Evolutionary conservation across 2,329 filamentous ascomycete species (phyloP), one percentile per base, ranked within the genome.

Genomic region (Scopulariopsis brevicaulis): DNA sequence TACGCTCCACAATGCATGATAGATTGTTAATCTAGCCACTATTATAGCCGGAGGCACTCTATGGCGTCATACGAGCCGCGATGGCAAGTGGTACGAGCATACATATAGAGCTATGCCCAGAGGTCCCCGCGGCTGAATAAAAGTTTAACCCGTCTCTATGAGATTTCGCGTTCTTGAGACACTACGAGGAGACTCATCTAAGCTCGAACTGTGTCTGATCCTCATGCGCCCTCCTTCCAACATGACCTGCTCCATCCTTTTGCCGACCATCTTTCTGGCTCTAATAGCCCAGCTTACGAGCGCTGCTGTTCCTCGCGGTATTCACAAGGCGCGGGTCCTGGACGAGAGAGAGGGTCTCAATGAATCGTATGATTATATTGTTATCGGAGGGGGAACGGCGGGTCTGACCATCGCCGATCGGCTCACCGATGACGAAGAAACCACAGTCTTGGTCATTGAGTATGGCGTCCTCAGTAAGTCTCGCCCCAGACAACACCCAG

Each of bases 341-440:
- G 46, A 48, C 11, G 46, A 53, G 46, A n/a, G 52, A 3, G 28
- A 25, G 2, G 54, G 56, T 18, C 53, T 59, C 4, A 34, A 28
- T 2, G 54, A 59, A 1, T 43, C 46, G 22, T 59, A 59, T 46
- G 66, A 68, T 7, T 64, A 67, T 37, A 57, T 67, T 22, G 59
- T 67, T 18, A 58, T 66, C 40, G 64, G 65, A 5, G 61, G 60
- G 25, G 62, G 63, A 10, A 63, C 60, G 0, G 59, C 61, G 3
- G 62, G 62, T 3, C 37, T 64, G 8, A 63, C 60, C 7, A 58
- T 62, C 8, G 63, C 62, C 8, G 61, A 64, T 34, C 52, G 63
- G 12, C 56, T 63, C 11, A 62, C 57, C 22, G 62, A 64, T 25
- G 59, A 60, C 32, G 62, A 59, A 24, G 59, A 61, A n/a, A 53